Evolutionary conservation across 2,329 filamentous ascomycete species (phyloP).

Genomic region (Claviceps pusilla): DNA sequence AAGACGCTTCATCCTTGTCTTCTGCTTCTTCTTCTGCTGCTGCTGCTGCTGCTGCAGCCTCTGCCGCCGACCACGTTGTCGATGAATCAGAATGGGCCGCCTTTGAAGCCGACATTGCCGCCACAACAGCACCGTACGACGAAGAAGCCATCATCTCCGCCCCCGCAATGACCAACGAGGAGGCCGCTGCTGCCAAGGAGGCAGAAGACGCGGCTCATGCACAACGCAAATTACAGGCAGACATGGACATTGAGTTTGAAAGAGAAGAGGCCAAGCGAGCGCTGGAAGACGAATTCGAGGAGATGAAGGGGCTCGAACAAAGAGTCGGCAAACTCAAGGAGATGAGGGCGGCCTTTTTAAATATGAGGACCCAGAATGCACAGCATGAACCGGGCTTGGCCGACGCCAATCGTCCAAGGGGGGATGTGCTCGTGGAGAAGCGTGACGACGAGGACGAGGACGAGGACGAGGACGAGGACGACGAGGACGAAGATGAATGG

Average conservation of each 20-base stretch:
- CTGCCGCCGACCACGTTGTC: constrained; percentile 15
- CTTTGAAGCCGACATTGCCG: constrained; percentile 68
- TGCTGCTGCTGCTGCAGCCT: constrained; percentile 6
- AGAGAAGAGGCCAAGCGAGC: constrained; percentile 61
- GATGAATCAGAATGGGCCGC: constrained; percentile 77
- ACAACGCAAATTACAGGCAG: constrained; percentile 37
- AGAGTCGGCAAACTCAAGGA: constrained; percentile 55
- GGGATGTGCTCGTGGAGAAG: constrained; percentile 4
- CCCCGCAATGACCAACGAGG: constrained; percentile 49
- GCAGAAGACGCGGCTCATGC: constrained; percentile 34
- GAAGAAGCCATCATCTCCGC: constrained; percentile 50
- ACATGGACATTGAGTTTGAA: constrained; percentile 47
- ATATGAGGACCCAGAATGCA: constrained; percentile 19
- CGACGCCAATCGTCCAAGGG: neutral
- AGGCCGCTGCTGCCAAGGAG: constrained; percentile 41
- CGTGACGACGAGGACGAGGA: constrained; percentile 15
- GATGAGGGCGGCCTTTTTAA: constrained; percentile 51
- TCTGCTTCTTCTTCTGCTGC: constrained; percentile 8
- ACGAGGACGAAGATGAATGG: constrained; percentile 39
- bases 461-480: constrained; percentile 33
- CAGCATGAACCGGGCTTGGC: constrained; percentile 13
- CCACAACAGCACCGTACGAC: constrained; percentile 21
- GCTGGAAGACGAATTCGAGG: constrained; percentile 63
- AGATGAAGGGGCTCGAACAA: constrained; percentile 67
- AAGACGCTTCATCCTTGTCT: constrained; percentile 1